Percentiles rank a stretch among this genome's conserved stretches.
Conservation (phyloP, 2,329 filamentous ascomycete genomes). For the Dryadomyces quercus-mongolicae region DNA sequence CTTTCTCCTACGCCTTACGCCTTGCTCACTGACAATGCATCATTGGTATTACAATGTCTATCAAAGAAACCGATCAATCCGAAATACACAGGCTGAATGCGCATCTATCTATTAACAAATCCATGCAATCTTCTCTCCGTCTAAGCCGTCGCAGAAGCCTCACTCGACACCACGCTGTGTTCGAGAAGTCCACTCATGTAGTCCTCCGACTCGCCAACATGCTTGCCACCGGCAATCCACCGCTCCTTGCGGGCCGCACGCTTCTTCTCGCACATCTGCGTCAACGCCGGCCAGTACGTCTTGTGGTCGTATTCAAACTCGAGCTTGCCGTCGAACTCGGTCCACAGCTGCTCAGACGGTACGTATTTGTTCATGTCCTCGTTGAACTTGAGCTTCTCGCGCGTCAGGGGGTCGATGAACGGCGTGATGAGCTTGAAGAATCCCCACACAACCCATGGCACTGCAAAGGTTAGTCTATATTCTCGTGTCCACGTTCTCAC, state of each 20-base stretch:
- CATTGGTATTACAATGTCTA: not conserved
- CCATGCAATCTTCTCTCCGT: not conserved
- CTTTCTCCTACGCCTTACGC: no score
- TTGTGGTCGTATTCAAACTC: slow-evolving; percentile 87
- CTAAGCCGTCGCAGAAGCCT: slow-evolving; percentile 6
- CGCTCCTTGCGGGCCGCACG: slow-evolving; percentile 50
- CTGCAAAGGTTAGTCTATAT: slow-evolving; percentile 27
- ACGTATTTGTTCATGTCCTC: slow-evolving; percentile 78
- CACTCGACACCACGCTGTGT: slow-evolving; percentile 9
- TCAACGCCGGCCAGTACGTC: slow-evolving; percentile 79
- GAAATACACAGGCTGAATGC: not conserved
- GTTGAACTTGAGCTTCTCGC: slow-evolving; percentile 95
- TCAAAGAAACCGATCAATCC: not conserved
- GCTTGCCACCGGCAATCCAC: slow-evolving; percentile 71
- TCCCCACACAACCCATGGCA: slow-evolving; percentile 80
- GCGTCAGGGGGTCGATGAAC: slow-evolving; percentile 90
- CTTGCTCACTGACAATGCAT: no score
- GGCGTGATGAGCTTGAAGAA: slow-evolving; percentile 96
- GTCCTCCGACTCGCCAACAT: slow-evolving; percentile 75
- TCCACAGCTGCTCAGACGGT: slow-evolving; percentile 71
- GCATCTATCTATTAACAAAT: not conserved
- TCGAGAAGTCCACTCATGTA: slow-evolving; percentile 59
- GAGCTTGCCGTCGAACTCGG: slow-evolving; percentile 60
- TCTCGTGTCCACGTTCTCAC: no score
- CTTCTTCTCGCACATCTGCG: slow-evolving; percentile 54